These are phyloP conservation scores for Sarocladium kiliense DNA, from an alignment of 2,329 filamentous ascomycete species.

Conservation along the genomic window DNA sequence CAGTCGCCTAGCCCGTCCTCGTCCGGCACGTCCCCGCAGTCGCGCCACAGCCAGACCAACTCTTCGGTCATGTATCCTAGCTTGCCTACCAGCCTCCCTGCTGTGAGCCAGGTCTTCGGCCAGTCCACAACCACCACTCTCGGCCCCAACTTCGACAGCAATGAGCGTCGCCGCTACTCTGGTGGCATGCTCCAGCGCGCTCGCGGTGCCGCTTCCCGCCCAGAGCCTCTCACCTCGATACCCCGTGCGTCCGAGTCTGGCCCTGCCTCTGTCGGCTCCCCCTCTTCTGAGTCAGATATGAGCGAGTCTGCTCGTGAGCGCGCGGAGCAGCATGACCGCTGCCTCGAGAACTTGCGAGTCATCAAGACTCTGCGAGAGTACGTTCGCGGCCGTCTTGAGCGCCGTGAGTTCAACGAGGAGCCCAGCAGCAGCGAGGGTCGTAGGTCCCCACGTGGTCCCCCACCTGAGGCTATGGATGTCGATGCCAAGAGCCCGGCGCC, in stretches of 20 bases:
- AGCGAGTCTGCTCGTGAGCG: constrained; percentile 48
- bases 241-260: no score
- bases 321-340: constrained; percentile 58
- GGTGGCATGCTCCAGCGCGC: no score
- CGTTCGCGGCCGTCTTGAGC: constrained; percentile 52
- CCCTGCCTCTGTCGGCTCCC: constrained; percentile 47
- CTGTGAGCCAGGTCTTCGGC: constrained; percentile 65
- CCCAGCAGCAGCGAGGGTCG: constrained; percentile 12
- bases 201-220: no score
- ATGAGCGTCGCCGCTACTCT: no score
- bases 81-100: constrained; percentile 48
- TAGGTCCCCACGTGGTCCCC: neutral
- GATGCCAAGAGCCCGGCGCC: no score
- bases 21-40: constrained; percentile 65
- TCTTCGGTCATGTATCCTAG: constrained; percentile 69
- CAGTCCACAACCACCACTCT: constrained; percentile 67
- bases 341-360: constrained; percentile 61
- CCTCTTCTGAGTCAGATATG: constrained; percentile 48
- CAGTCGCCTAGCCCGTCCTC: constrained; percentile 74
- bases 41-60: constrained; percentile 53
- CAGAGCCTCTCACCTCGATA: no score
- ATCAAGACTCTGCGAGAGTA: constrained; percentile 58
- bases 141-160: constrained; percentile 63
- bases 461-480: constrained; percentile 31
- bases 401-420: no score